Evolutionary conservation across 2,329 filamentous ascomycete species (phyloP).

Genomic region (Stachybotrys elegans): DNA sequence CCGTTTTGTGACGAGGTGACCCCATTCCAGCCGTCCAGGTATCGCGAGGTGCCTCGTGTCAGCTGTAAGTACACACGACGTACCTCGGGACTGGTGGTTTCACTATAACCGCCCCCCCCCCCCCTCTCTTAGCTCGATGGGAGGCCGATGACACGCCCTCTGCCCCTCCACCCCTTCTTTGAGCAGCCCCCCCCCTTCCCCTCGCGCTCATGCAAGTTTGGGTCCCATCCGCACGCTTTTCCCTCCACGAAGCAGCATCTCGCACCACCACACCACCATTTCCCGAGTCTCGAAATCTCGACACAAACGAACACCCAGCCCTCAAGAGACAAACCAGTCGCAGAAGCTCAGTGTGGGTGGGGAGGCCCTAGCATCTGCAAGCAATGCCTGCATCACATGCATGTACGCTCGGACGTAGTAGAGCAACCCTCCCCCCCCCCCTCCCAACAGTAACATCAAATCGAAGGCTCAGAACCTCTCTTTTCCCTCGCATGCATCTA

Average conservation of each 20-base stretch:
- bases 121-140: neutral
- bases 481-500: too few species aligned
- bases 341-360: neutral
- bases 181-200: neutral
- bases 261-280: slow-evolving; percentile 1
- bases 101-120: neutral
- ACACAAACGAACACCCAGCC: neutral
- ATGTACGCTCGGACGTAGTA: slow-evolving; percentile 2
- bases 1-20: too few species aligned
- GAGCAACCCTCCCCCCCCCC: too few species aligned
- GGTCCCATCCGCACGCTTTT: too few species aligned
- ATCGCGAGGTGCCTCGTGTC: too few species aligned
- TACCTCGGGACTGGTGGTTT: neutral
- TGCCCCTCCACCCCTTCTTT: neutral
- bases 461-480: too few species aligned
- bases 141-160: neutral
- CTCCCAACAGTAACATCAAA: too few species aligned
- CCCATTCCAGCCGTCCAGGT: too few species aligned
- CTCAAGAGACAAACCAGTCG: neutral
- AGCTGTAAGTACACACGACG: neutral
- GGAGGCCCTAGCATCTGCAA: slow-evolving; percentile 3
- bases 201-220: too few species aligned
- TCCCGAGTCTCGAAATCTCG: neutral
- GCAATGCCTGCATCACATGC: slow-evolving; percentile 4
- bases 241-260: neutral